Base-by-base conservation (phyloP, 2,329 filamentous ascomycete species). In the Fusarium concolor region DNA sequence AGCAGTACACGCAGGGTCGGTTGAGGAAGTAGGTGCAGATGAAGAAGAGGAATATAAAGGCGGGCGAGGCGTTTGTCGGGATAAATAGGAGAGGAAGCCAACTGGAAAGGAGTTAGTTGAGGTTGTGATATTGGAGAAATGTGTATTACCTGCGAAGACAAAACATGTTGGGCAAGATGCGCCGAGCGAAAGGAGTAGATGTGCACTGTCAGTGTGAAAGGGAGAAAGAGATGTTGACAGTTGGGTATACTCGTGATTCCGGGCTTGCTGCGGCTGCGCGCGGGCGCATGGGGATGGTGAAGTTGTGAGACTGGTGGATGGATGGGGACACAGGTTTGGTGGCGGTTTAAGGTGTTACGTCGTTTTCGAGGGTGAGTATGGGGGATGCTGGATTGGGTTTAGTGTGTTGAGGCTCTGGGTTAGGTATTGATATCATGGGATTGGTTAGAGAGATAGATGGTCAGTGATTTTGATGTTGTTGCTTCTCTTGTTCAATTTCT, bases 1-100 rank as follows among this genome's bases (percentile, higher is more conserved):
- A 97, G 87, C 96, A 99, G 86, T 99, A 99, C 73, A 97, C 91
- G 83, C 96, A 99, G 54, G 96, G 96, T 56, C 95, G 90, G 82
- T 97, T 97, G 74, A 99, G 90, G 81, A 97, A 92, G 85, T 97
- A 98, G 70, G 94, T 97, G 79, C 94, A 93, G 70, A 93, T 86
- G 83, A 99, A 91, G 85, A 96, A 93, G 81, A 93, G 87, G 81
- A 95, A 88, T 78, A 96, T 92, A 83, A 95, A 94, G 75, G 92
- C 87, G 26, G 92, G 92, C 59, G 92, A 94, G 72, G 92, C 91
- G 78, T 94, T 94, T 62, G 92, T 93, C 52, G 92, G 92, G 73
- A 96, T 94, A 81, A 96, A 94, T 78, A 96, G 92, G 72, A 96
- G 89, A 29, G 92, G 92, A 51, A 96, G 87, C 91, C 92, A 95